Conservation (phyloP, 805 yeast genomes). For the Cyberlindnera bimundalis region DNA sequence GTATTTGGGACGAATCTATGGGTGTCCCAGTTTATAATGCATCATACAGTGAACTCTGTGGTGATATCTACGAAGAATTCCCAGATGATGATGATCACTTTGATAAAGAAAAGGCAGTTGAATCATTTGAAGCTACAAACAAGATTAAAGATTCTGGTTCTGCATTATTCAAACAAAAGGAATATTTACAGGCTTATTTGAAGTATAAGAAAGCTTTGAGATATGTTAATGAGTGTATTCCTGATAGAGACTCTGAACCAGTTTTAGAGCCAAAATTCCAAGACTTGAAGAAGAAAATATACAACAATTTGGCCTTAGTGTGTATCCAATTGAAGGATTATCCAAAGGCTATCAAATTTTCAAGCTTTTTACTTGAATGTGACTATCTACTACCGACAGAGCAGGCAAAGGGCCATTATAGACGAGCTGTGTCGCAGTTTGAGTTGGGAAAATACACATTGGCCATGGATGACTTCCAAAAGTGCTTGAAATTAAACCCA, state of each 20-base stretch:
- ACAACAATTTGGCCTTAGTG: slow-evolving; percentile 54
- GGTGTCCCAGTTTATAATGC: slow-evolving; percentile 61
- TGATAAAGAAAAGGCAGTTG: slow-evolving; percentile 52
- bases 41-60: slow-evolving; percentile 56
- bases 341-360: slow-evolving; percentile 48
- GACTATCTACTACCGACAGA: slow-evolving; percentile 37
- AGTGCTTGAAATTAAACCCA: slow-evolving; percentile 43
- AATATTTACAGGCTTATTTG: slow-evolving; percentile 47
- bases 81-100: slow-evolving; percentile 70
- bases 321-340: slow-evolving; percentile 48
- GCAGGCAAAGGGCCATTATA: slow-evolving; percentile 54
- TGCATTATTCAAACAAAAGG: slow-evolving; percentile 50
- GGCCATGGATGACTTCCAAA: slow-evolving; percentile 45
- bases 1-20: slow-evolving; percentile 54
- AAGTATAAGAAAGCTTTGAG: slow-evolving; percentile 66
- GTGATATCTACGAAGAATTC: slow-evolving; percentile 70
- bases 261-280: slow-evolving; percentile 47
- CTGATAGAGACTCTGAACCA: slow-evolving; percentile 61
- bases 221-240: slow-evolving; percentile 68
- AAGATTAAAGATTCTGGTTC: slow-evolving; percentile 70
- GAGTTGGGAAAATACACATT: slow-evolving; percentile 44
- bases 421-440: slow-evolving; percentile 48
- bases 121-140: slow-evolving; percentile 46
- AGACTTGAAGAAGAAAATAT: slow-evolving; percentile 39
- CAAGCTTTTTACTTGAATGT: slow-evolving; percentile 54